A percentile compares a stretch with the other conserved stretches of the same genome.
Conservation (phyloP, 2,329 filamentous ascomycete species). For the Drechmeria coniospora region DNA sequence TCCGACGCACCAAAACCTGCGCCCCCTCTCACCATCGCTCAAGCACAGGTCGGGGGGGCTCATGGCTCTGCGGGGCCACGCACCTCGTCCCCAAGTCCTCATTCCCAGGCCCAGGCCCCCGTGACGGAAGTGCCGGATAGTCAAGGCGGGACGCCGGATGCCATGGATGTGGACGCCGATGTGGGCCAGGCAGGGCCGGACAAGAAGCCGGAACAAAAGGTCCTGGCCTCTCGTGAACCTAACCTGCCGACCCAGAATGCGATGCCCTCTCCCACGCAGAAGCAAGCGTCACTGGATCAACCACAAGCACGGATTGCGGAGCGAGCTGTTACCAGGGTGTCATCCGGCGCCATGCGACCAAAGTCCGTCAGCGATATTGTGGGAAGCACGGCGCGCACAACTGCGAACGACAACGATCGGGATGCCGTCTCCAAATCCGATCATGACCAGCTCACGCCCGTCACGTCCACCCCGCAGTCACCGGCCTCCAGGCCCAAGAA, state of each 20-base stretch:
- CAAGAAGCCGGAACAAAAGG: constrained; percentile 6
- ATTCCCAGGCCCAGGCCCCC: too few species aligned
- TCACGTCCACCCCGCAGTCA: constrained; percentile 29
- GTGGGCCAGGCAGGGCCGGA: too few species aligned
- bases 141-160: constrained; percentile 15
- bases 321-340: constrained; percentile 53
- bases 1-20: constrained; percentile 1
- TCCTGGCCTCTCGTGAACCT: constrained; percentile 1
- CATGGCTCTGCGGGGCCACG: too few species aligned
- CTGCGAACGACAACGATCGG: constrained; percentile 19
- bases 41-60: constrained; percentile 1
- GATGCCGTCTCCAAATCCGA: constrained; percentile 11
- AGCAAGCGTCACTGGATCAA: constrained; percentile 6
- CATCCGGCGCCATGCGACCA: constrained; percentile 53
- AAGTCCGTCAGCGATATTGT: constrained; percentile 63
- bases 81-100: too few species aligned
- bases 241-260: constrained; percentile 3
- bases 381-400: constrained; percentile 34
- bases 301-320: constrained; percentile 12
- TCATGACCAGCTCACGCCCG: constrained; percentile 21
- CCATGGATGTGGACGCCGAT: constrained; percentile 20
- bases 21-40: background rate
- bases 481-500: constrained; percentile 17
- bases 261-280: constrained; percentile 3
- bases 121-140: constrained; percentile 18